These are phyloP conservation scores for Catenaria anguillulae DNA, from an alignment of 371 early-diverging fungal genomes.

Conservation along the genomic window DNA sequence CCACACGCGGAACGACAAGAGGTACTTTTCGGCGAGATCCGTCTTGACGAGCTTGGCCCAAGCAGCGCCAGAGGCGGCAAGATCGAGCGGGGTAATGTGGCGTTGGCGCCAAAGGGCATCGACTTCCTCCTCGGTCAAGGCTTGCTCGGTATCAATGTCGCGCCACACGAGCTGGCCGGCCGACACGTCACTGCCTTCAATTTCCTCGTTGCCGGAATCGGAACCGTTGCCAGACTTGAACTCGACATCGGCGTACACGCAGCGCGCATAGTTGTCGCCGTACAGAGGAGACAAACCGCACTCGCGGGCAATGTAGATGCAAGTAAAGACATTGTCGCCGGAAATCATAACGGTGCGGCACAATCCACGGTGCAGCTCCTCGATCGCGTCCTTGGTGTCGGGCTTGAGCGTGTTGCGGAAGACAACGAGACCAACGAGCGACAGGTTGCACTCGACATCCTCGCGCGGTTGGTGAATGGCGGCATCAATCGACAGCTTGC, in stretches of 20 bases:
- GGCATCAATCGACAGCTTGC: constrained; percentile 15
- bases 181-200: not conserved
- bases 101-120: not conserved
- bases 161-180: constrained; percentile 1
- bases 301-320: constrained; percentile 62
- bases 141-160: constrained; percentile 16
- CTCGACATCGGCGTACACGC: constrained; percentile 3
- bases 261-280: not conserved
- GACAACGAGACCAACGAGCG: constrained; percentile 49
- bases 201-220: not conserved
- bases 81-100: constrained; percentile 23
- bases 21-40: constrained; percentile 7
- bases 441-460: constrained; percentile 40
- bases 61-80: constrained; percentile 51
- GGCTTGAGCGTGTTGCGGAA: constrained; percentile 69
- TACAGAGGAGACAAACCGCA: constrained; percentile 49
- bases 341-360: constrained; percentile 77
- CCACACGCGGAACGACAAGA: constrained; percentile 33
- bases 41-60: constrained; percentile 28
- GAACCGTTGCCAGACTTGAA: not conserved
- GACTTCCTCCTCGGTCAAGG: constrained; percentile 13
- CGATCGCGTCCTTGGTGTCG: constrained; percentile 49
- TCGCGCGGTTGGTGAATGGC: constrained; percentile 30
- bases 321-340: constrained; percentile 80
- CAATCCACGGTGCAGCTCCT: constrained; percentile 51